Base-by-base conservation (phyloP, 2,329 filamentous ascomycete species). In the Aureobasidium sp. region DNA sequence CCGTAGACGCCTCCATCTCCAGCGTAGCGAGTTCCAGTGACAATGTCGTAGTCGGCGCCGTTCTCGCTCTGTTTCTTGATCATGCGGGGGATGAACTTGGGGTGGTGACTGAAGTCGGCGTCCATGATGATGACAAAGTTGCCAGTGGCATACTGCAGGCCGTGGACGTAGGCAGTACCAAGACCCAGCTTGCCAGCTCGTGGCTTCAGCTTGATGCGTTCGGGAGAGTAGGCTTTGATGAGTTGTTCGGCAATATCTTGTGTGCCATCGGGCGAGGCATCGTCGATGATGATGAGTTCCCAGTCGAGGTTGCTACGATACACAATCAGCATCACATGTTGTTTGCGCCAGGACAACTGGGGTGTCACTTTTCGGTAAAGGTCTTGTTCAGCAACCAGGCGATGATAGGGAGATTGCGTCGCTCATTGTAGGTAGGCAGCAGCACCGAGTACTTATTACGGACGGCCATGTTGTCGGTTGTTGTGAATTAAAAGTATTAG, bases 91-190 rank as follows among this genome's bases (percentile, higher is more conserved):
- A 99, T 96, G 84, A 97, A 99, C 79, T 97, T 99, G 73, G 94
- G 94, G 81, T 99, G 94, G 80, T 99, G 94, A 69, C 86, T 91
- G 83, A 99, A 99, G 79, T 99, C 94, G 77, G 95, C 94, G 80
- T 99, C 94, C 94, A 99, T 99, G 83, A 99, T 99, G 81, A 99
- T 90, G 73, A 99, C 90, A 73, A 86, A 97, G 83, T 95, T 97
- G 70, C 94, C 94, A 27, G 86, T 91, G 29, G 83, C 88, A 73
- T 89, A 97, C 75, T 96, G 85, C 64, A 99, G 82, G 58, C 93
- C 93, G 77, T 97, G 92, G 42, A 97, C 90, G 78, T 97, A 97
- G 53, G 93, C 93, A 3, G 93, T 97, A 68, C 93, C 93, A 54
- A 97, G 87, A n/a, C 93, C 93, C 42, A 97, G 89, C 79, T 97